Evolutionary conservation across 2,329 filamentous ascomycete genomes (phyloP).

Genomic region (Hypoxylon sp.): DNA sequence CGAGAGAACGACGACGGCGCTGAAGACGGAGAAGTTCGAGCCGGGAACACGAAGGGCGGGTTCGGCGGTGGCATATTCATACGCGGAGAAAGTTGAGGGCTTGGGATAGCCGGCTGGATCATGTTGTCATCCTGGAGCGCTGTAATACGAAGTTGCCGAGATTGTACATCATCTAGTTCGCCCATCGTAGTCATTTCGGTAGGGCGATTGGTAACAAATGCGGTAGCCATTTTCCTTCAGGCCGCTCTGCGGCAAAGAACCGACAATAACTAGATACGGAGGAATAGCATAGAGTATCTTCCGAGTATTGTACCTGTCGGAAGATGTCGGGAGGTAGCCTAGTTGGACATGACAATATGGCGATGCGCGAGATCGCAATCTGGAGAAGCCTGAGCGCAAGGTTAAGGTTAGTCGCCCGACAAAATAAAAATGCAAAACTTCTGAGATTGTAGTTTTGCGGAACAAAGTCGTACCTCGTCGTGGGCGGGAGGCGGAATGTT

Average conservation of each 20-base stretch:
- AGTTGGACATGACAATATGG: conserved; percentile 43
- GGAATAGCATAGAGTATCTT: conserved; percentile 51
- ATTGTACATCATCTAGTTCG: conserved; percentile 45
- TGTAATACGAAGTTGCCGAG: conserved; percentile 50
- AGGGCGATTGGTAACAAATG: conserved; percentile 57
- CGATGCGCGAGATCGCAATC: conserved; percentile 33
- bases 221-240: conserved; percentile 53
- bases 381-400: conserved; percentile 31
- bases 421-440: not conserved
- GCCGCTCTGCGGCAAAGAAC: conserved; percentile 54
- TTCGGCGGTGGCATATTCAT: conserved; percentile 68
- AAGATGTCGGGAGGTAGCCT: conserved; percentile 39
- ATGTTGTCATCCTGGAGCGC: conserved; percentile 51
- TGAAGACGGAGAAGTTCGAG: conserved; percentile 62
- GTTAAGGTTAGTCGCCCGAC: conserved; percentile 22
- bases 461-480: conserved; percentile 36
- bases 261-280: conserved; percentile 48
- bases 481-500: conserved; percentile 20
- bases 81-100: conserved; percentile 56
- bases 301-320: conserved; percentile 32
- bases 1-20: conserved; percentile 65
- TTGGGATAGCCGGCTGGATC: conserved; percentile 46
- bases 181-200: conserved; percentile 49
- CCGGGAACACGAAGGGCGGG: conserved; percentile 75
- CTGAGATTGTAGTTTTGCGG: not conserved